These are phyloP conservation scores for Candida gigantensis DNA, from an alignment of 1,139 yeast genomes.

Conservation along the genomic window DNA sequence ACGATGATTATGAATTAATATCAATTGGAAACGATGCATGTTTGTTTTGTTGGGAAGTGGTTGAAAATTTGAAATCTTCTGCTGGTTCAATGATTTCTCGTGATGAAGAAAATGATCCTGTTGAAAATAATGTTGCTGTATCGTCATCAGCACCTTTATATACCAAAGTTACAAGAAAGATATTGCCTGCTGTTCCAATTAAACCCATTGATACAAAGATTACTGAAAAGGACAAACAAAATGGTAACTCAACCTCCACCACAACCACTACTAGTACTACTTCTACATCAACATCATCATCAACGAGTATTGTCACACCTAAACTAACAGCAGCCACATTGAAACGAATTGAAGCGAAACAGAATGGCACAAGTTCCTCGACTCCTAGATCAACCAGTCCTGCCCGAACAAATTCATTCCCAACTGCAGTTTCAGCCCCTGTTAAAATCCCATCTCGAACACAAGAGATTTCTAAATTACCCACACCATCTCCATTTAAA, in stretches of 20 bases:
- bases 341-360: constrained; percentile 31
- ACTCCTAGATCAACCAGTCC: constrained; percentile 7
- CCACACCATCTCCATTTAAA: constrained; percentile 9
- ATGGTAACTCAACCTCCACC: no score
- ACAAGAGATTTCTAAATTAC: constrained; percentile 5
- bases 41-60: constrained; percentile 47
- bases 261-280: constrained; percentile 5
- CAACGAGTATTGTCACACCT: constrained; percentile 15
- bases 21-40: constrained; percentile 56
- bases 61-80: constrained; percentile 8
- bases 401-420: constrained; percentile 5
- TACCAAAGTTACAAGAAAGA: constrained; percentile 36
- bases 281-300: constrained; percentile 6
- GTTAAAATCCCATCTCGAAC: not conserved
- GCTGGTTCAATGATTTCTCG: constrained; percentile 1
- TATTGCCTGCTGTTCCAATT: constrained; percentile 25
- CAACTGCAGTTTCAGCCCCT: constrained; percentile 10
- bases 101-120: constrained; percentile 2
- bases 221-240: constrained; percentile 9
- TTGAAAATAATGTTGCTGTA: not conserved
- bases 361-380: constrained; percentile 5
- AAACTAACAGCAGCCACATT: constrained; percentile 32
- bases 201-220: constrained; percentile 10
- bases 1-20: constrained; percentile 25
- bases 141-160: constrained; percentile 19